These are phyloP conservation scores for Saturnispora zaruensis DNA, from an alignment of 805 yeast genomes.

Conservation along the genomic window DNA sequence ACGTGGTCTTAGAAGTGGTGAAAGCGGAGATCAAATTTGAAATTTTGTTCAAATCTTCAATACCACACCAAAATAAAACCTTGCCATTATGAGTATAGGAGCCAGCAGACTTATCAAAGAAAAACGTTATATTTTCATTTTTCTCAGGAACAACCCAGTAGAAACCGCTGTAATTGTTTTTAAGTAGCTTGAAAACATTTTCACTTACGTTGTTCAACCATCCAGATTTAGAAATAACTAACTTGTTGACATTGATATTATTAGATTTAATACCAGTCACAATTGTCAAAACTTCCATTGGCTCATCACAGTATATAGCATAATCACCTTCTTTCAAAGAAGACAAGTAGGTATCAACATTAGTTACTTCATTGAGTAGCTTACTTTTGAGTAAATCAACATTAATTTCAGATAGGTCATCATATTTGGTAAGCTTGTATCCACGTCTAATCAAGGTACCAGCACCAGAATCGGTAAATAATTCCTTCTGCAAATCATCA, in stretches of 20 bases:
- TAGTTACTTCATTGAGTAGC: slow-evolving; percentile 62
- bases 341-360: slow-evolving; percentile 77
- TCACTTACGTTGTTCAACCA: slow-evolving; percentile 98
- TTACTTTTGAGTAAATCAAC: slow-evolving; percentile 64
- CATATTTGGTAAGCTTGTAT: slow-evolving; percentile 70
- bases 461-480: slow-evolving; percentile 98
- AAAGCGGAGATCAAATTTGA: slow-evolving; percentile 56
- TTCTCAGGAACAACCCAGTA: slow-evolving; percentile 90
- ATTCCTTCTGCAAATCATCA: slow-evolving; percentile 89
- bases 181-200: slow-evolving; percentile 77
- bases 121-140: slow-evolving; percentile 87
- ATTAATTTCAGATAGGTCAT: slow-evolving; percentile 56
- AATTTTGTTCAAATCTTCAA: slow-evolving; percentile 52
- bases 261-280: slow-evolving; percentile 38
- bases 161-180: slow-evolving; percentile 60
- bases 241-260: slow-evolving; percentile 72
- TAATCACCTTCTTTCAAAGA: slow-evolving; percentile 44
- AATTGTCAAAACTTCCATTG: slow-evolving; percentile 87
- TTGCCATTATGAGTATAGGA: slow-evolving; percentile 84
- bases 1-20: slow-evolving; percentile 20
- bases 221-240: slow-evolving; percentile 79
- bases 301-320: slow-evolving; percentile 90
- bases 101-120: slow-evolving; percentile 87
- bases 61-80: slow-evolving; percentile 92
- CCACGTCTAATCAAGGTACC: slow-evolving; percentile 98